Evolutionary conservation across 2,329 filamentous ascomycete genomes (phyloP), one percentile per base, ranked within the genome.

Genomic region (Aspergillus vadensis): DNA sequence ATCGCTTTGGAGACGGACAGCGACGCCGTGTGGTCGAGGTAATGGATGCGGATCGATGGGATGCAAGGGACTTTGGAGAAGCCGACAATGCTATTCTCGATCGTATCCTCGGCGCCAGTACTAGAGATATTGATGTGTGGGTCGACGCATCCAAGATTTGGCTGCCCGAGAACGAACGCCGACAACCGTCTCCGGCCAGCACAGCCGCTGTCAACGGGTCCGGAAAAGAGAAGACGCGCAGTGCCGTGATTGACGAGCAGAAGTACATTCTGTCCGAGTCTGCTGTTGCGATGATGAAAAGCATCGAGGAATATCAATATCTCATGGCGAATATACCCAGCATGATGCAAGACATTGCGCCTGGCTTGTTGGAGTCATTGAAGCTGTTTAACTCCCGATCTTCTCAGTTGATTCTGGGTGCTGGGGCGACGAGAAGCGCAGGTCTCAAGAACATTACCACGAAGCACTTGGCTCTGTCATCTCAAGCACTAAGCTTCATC

Each of bases 361-460:
- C 85, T 2, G 89, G 88, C 0, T 84, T 99, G 10, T 82, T 97
- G 44, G 89, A 95, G 21, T 96, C 96, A 71, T 83, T 98, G 14
- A 91, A 95, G 66, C 83, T 96, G 4, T 99, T 98, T 83, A 97
- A 99, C 76, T 97, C 92, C 2, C 89, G 95, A 19, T 93, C 93
- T 60, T 96, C 91, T n/a, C 95, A 99, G 74, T 85, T 99, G 60
- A 97, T 99, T 65, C 87, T 99, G 6, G 95, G 95, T 1, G 95
- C 95, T 1, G 95, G 95, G 4, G 95, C 95, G 4, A 97, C 91
- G 5, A 84, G 87, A 38, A 92, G 90, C 23, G 95, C 93, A 1
- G 94, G 94, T 0, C 81, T 99, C 19, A 97, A 92, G 74, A 97
- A 97, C 71, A 99, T 99, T 74, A 97, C 91, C 0, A 97, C 95